Conservation (phyloP, 169 alveolate genomes). For the Nephromyces sp. region DNA sequence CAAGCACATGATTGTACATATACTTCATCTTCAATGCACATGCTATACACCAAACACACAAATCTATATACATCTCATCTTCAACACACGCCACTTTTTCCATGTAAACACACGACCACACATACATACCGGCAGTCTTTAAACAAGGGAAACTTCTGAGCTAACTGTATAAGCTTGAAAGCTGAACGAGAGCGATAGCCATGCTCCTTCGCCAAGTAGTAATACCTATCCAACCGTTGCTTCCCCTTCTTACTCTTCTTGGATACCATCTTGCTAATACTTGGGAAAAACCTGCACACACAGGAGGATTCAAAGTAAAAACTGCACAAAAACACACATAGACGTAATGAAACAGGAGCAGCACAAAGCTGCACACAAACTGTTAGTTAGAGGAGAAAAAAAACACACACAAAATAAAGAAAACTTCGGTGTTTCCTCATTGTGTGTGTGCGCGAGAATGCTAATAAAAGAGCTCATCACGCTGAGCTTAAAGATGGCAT, state of each 20-base stretch:
- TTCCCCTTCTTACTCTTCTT: constrained; percentile 22
- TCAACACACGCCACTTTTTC: too few species aligned
- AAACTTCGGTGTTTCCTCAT: too few species aligned
- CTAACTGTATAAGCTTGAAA: constrained; percentile 91
- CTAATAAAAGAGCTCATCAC: too few species aligned
- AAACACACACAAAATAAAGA: too few species aligned
- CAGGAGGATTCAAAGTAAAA: not conserved
- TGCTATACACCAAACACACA: too few species aligned
- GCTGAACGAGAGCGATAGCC: constrained; percentile 98
- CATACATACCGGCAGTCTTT: not conserved
- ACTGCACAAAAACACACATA: not conserved
- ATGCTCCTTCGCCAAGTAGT: constrained; percentile 93
- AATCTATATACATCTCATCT: too few species aligned
- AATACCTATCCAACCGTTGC: constrained; percentile 86
- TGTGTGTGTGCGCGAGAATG: too few species aligned
- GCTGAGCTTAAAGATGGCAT: too few species aligned
- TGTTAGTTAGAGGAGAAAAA: too few species aligned
- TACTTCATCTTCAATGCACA: too few species aligned
- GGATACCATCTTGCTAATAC: not conserved
- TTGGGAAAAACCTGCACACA: not conserved
- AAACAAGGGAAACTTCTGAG: constrained; percentile 81
- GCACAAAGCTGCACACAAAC: too few species aligned
- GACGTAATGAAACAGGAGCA: not conserved
- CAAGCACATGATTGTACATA: too few species aligned
- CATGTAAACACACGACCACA: not conserved